Percentiles rank a stretch among this genome's conserved stretches.
Conservation (phyloP, 805 yeast species). For the Wickerhamomyces bovis region DNA sequence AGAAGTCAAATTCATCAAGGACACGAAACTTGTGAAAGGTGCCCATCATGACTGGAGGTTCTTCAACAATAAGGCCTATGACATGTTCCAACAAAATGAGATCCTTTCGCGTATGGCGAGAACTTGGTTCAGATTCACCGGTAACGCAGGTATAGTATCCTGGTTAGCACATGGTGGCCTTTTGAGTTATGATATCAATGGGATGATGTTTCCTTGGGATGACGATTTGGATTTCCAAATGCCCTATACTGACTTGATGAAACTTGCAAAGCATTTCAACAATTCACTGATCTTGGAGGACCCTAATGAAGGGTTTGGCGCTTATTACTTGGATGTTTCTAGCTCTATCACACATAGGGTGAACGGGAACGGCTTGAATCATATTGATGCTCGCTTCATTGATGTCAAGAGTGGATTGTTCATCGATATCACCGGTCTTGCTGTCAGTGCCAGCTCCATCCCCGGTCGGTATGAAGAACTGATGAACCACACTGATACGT, state of each 20-base stretch:
- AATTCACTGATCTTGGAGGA: slow-evolving; percentile 40
- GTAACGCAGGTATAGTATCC: slow-evolving; percentile 34
- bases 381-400: slow-evolving; percentile 68
- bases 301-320: slow-evolving; percentile 38
- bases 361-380: slow-evolving; percentile 53
- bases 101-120: slow-evolving; percentile 38
- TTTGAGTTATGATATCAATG: slow-evolving; percentile 55
- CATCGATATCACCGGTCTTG: slow-evolving; percentile 61
- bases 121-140: slow-evolving; percentile 43
- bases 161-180: slow-evolving; percentile 59
- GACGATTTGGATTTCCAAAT: slow-evolving; percentile 53
- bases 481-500: not conserved
- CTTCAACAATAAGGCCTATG: slow-evolving; percentile 40
- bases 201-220: slow-evolving; percentile 54
- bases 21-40: slow-evolving; percentile 8
- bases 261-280: slow-evolving; percentile 39
- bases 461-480: slow-evolving; percentile 8
- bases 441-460: slow-evolving; percentile 10
- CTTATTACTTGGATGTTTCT: slow-evolving; percentile 39
- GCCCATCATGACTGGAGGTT: slow-evolving; percentile 54
- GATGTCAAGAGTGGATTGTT: slow-evolving; percentile 66
- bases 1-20: slow-evolving; percentile 15
- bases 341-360: slow-evolving; percentile 47
- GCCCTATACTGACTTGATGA: slow-evolving; percentile 37
- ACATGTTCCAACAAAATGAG: slow-evolving; percentile 33